Conservation (phyloP, 192 early-diverging fungal species). For the Backusella liffmaniae region DNA sequence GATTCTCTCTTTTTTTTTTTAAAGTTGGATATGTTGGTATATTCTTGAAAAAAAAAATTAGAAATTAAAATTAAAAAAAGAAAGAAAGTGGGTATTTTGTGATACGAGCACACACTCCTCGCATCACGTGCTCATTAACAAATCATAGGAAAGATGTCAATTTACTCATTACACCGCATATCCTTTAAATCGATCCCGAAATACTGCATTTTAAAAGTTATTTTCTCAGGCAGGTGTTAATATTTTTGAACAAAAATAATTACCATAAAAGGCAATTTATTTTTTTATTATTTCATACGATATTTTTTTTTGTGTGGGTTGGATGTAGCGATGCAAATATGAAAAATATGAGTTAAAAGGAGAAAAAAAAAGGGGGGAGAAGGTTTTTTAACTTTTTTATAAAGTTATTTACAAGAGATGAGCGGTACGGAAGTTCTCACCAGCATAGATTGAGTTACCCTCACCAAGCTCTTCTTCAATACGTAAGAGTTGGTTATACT, state of each 20-base stretch:
- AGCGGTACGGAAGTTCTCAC: constrained; percentile 84
- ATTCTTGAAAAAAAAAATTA: neutral
- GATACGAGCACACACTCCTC: neutral
- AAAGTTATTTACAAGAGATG: constrained; percentile 50
- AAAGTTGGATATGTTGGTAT: neutral
- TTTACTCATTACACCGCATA: neutral
- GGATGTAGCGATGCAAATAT: neutral
- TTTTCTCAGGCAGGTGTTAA: too few relatives aligned
- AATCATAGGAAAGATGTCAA: neutral
- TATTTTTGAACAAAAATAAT: neutral
- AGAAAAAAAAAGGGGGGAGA: neutral
- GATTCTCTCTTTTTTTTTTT: neutral
- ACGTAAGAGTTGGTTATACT: constrained; percentile 98
- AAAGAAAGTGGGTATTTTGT: neutral
- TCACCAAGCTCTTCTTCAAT: constrained; percentile 95
- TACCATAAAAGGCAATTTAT: neutral
- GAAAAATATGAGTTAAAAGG: neutral
- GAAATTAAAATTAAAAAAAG: neutral
- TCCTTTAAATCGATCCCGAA: too few relatives aligned
- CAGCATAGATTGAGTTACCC: constrained; percentile 89
- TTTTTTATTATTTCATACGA: neutral
- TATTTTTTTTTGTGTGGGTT: neutral
- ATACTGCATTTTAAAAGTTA: too few relatives aligned
- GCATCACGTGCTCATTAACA: neutral
- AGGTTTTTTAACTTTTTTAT: neutral